Base-by-base conservation (phyloP, 225 moss, liverwort and hornwort genomes). In the Pseudoscleropodium purum region DNA sequence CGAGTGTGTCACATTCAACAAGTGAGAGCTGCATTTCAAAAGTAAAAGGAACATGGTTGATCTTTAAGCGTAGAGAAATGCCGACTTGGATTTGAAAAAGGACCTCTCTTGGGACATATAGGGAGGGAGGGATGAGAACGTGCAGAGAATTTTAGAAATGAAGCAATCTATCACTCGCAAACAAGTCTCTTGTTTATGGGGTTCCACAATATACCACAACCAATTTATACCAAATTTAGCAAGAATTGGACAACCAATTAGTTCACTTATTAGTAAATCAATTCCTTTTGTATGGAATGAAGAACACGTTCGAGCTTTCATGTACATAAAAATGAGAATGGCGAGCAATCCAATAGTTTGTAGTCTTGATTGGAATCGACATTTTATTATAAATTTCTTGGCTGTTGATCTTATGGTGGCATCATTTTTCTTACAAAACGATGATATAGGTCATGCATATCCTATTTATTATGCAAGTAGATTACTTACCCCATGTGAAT, bases 311-410 rank as follows among this genome's bases (percentile, higher is more conserved):
- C 12, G 2, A 14, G 70, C 39, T 25, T 70, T 70, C 14, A 4
- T 7, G 0, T 39, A 39, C 4, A 24, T 70, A 39, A 39, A 70
- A 23, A 20, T 2, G 0, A 39, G 23, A 24, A 24, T 69, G 23
- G 24, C 7, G 0, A n/a, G 69, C 23, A 39, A n/a, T 24, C 23
- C 13, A 4, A 1, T 69, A 13, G n/a, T 69, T 69, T 12, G 4
- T 0, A 2, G 24, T 2, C 39, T 0, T 70, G 4, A 70, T 39
- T 70, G 39, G 21, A 24, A 13, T 24, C 0, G 2, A 0, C 39
- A 0, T 23, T 24, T 70, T 39, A 70, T 70, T 37, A 3, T 24
- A 21, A 23, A 39, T 2, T 4, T 4, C 0, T n/a, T 1, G 0
- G 2, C 39, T 70, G 24, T 13, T 39, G 0, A 39, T 13, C 24